phyloP scores from a whole-genome alignment of 192 early-diverging fungal genomes.

The Gamsiella multidivaricata region DNA sequence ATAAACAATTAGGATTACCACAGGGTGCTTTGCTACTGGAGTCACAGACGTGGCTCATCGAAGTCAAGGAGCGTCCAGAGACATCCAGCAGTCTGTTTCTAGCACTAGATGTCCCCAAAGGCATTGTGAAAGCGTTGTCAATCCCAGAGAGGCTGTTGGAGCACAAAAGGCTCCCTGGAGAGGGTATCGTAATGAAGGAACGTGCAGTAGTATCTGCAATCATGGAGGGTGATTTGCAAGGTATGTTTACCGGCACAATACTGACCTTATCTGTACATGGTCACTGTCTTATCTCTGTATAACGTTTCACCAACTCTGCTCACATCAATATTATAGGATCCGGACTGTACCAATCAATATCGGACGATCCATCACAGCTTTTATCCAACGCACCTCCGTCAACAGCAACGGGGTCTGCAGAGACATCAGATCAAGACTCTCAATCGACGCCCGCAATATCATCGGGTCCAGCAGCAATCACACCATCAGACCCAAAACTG shows the following conservation, averaged over 20 bases:
- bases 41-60: slow-evolving; percentile 44
- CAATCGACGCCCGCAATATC: neutral
- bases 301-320: neutral
- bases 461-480: neutral
- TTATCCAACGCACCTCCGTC: neutral
- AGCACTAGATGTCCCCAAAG: slow-evolving; percentile 30
- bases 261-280: neutral
- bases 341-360: slow-evolving; percentile 11
- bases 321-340: slow-evolving; percentile 8
- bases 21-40: neutral
- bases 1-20: slow-evolving; percentile 5
- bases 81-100: slow-evolving; percentile 33
- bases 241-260: neutral
- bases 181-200: slow-evolving; percentile 29
- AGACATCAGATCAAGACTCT: neutral
- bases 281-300: neutral
- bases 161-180: neutral
- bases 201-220: slow-evolving; percentile 15
- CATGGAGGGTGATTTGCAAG: slow-evolving; percentile 27
- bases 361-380: neutral
- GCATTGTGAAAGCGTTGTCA: slow-evolving; percentile 21
- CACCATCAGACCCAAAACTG: neutral
- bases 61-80: slow-evolving; percentile 22
- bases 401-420: neutral
- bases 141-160: slow-evolving; percentile 32